Base-by-base conservation (phyloP, 108 stramenopile genomes). In the Skeletonema costatum region DNA sequence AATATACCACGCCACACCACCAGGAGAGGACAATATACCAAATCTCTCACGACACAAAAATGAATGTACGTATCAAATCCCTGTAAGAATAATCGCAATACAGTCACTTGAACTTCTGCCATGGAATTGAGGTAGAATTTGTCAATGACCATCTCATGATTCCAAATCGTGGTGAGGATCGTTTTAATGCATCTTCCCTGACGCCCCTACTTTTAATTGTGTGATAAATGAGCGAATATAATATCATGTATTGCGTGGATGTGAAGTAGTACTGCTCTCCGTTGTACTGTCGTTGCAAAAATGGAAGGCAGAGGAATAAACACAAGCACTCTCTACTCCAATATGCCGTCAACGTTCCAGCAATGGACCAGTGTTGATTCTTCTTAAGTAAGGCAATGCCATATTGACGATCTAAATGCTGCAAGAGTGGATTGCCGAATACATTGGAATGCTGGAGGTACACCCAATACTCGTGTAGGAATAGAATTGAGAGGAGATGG, bases 71-170 rank as follows among this genome's bases (percentile, higher is more conserved):
- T 84, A 64, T 86, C 86, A 7, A 77, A 14, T 0, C 86, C 86
- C 64, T 86, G 86, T 64, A 86, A 68, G 19, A 76, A 80, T 12
- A 86, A 30, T n/a, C 86, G 64, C n/a, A 77, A 14, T 2, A 61
- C 2, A 1, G 70, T 75, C 3, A 86, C 50, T 7, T 21, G 29
- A 5, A 71, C 36, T 46, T 84, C 86, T 13, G 25, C 13, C 30
- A 63, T 19, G 8, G 82, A 64, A 68, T 86, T 58, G 16, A 63
- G n/a, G 56, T 84, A 81, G 41, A 86, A 86, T 31, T 83, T 75
- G 62, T 86, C 86, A 74, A 86, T 83, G 44, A 86, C 86, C 35
- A 84, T 61, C 74, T 70, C 82, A 84, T 86, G 17, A 86, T 86
- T 12, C 86, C 86, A 76, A 83, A 81, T 36, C 36, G 13, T 29